phyloP scores from a whole-genome alignment of 345 rosid species.

The Eucalyptus marginata region DNA sequence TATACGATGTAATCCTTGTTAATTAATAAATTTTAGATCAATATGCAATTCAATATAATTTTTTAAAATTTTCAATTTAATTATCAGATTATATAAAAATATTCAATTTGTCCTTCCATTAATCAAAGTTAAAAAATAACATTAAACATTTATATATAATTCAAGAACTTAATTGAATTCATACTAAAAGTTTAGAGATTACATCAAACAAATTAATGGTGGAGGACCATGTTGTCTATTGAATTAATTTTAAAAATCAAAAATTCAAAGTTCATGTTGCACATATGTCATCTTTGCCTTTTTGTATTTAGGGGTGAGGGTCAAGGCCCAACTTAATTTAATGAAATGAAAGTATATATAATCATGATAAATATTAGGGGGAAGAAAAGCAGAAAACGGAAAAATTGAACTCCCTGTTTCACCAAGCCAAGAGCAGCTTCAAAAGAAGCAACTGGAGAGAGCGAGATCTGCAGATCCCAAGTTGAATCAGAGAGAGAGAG shows the following conservation, averaged over 20 bases:
- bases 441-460: background rate
- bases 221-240: fast-evolving
- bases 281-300: too few species aligned
- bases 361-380: background rate
- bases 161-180: too few species aligned
- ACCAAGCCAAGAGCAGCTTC: background rate
- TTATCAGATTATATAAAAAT: fast-evolving
- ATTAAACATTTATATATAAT: too few species aligned
- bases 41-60: too few species aligned
- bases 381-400: too few species aligned
- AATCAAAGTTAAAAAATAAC: too few species aligned
- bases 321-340: background rate
- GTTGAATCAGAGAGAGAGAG: background rate
- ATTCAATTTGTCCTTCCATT: fast-evolving
- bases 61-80: fast-evolving
- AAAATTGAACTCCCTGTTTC: background rate
- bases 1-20: too few species aligned
- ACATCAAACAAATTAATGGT: fast-evolving
- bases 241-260: fast-evolving
- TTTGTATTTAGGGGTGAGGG: too few species aligned
- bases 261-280: fast-evolving
- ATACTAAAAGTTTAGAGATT: too few species aligned
- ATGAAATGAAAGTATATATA: background rate
- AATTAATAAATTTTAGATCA: too few species aligned
- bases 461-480: background rate